These are phyloP conservation scores for Kwoniella dejecticola DNA, from an alignment of 768 basidiomycete genomes.

Conservation along the genomic window DNA sequence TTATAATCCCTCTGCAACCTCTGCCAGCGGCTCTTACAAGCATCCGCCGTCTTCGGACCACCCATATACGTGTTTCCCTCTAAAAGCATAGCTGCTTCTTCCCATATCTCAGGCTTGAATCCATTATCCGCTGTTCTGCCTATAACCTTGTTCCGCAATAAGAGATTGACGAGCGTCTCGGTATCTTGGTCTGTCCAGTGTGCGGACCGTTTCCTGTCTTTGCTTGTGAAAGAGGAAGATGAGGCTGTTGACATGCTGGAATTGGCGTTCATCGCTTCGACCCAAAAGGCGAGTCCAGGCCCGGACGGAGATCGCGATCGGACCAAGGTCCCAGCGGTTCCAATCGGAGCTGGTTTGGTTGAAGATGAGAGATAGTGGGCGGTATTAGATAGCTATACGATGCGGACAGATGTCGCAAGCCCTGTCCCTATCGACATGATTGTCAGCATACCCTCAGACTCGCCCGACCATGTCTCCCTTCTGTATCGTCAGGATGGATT, in stretches of 20 bases:
- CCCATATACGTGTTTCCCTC: constrained; percentile 29
- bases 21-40: constrained; percentile 49
- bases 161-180: constrained; percentile 30
- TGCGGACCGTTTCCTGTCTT: constrained; percentile 41
- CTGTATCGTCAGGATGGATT: too few species aligned
- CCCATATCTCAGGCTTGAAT: constrained; percentile 46
- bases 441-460: too few species aligned
- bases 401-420: too few species aligned
- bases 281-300: background rate
- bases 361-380: too few species aligned
- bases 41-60: constrained; percentile 47
- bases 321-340: too few species aligned
- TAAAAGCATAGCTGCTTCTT: constrained; percentile 26
- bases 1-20: constrained; percentile 42
- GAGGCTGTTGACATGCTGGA: constrained; percentile 25
- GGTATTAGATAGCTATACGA: too few species aligned
- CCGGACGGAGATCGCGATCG: too few species aligned
- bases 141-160: constrained; percentile 35
- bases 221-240: constrained; percentile 10
- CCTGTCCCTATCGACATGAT: too few species aligned
- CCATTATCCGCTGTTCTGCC: constrained; percentile 45
- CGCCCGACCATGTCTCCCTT: too few species aligned
- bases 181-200: constrained; percentile 46
- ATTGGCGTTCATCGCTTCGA: constrained; percentile 9
- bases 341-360: too few species aligned